Evolutionary conservation across 2,329 filamentous ascomycete species (phyloP).

Genomic region (Pseudocercospora fijiensis): DNA sequence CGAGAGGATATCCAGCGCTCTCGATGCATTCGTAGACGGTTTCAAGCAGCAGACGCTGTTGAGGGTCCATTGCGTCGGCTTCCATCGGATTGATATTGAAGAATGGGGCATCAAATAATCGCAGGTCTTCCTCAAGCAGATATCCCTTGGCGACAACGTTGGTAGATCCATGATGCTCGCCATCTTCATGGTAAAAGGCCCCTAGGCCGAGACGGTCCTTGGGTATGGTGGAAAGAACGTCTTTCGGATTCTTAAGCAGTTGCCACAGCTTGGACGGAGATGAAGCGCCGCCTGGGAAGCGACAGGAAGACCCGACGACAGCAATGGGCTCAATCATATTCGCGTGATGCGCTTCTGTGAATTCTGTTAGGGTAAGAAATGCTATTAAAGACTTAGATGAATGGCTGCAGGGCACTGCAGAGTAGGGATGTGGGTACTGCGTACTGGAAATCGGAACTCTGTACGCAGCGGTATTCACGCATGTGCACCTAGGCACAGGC

Average conservation of each 20-base stretch:
- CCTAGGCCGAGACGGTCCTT: conserved; percentile 26
- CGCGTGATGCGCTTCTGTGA: background rate
- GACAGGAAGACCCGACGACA: conserved; percentile 21
- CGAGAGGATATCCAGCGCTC: conserved; percentile 19
- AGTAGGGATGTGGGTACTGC: no score
- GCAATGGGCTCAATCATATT: conserved; percentile 23
- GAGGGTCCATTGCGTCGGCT: conserved; percentile 32
- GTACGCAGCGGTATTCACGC: no score
- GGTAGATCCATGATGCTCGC: conserved; percentile 21
- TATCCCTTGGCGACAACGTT: conserved; percentile 25
- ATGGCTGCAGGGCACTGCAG: no score
- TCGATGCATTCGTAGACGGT: conserved; percentile 30
- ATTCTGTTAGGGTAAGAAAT: background rate
- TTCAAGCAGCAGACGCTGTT: conserved; percentile 33
- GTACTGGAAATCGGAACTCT: no score
- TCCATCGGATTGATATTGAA: conserved; percentile 28
- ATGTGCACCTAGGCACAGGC: no score
- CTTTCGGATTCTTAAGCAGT: conserved; percentile 21
- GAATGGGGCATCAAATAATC: conserved; percentile 29
- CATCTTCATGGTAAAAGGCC: conserved; percentile 29
- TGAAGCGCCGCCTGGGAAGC: conserved; percentile 25
- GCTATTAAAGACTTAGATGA: background rate
- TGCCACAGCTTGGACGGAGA: conserved; percentile 29
- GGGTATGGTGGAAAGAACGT: conserved; percentile 24
- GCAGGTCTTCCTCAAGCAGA: conserved; percentile 29